Conservation (phyloP, 2,329 filamentous ascomycete genomes). For the Talaromyces islandicus region DNA sequence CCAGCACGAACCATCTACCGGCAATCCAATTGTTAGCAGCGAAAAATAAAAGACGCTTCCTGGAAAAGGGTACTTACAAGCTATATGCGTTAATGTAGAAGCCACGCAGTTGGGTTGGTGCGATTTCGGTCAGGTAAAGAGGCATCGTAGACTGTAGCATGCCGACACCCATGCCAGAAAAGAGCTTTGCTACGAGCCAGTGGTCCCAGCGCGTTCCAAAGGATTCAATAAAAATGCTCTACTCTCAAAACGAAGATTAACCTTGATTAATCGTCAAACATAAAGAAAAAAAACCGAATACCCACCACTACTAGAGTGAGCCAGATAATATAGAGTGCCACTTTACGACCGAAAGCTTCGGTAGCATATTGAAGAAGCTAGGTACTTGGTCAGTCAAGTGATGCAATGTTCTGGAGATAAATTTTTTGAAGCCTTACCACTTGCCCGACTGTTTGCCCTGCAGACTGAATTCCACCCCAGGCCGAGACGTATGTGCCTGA, state of each 20-base stretch:
- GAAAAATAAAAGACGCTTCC: neutral
- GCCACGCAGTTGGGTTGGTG: constrained; percentile 37
- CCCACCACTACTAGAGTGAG: constrained; percentile 24
- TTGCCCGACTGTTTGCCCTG: constrained; percentile 35
- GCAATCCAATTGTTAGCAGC: neutral
- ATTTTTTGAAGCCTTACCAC: constrained; percentile 19
- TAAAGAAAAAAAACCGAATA: neutral
- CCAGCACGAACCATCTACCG: constrained; percentile 38
- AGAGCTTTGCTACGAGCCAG: constrained; percentile 33
- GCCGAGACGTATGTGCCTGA: constrained; percentile 31
- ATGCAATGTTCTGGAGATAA: neutral
- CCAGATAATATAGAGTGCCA: constrained; percentile 31
- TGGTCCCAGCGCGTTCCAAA: constrained; percentile 33
- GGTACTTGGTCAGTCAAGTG: neutral
- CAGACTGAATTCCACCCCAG: constrained; percentile 36
- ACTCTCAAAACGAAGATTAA: neutral
- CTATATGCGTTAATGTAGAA: constrained; percentile 37
- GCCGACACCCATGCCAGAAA: constrained; percentile 38
- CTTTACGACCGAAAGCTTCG: constrained; percentile 31
- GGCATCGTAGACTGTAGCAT: constrained; percentile 39
- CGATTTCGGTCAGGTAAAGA: constrained; percentile 37
- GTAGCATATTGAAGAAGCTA: constrained; percentile 31
- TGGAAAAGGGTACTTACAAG: constrained; percentile 20
- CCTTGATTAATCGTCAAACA: no score
- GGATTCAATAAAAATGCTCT: constrained; percentile 34